Conservation (phyloP, 2,329 filamentous ascomycete species). For the Claviceps africana region DNA sequence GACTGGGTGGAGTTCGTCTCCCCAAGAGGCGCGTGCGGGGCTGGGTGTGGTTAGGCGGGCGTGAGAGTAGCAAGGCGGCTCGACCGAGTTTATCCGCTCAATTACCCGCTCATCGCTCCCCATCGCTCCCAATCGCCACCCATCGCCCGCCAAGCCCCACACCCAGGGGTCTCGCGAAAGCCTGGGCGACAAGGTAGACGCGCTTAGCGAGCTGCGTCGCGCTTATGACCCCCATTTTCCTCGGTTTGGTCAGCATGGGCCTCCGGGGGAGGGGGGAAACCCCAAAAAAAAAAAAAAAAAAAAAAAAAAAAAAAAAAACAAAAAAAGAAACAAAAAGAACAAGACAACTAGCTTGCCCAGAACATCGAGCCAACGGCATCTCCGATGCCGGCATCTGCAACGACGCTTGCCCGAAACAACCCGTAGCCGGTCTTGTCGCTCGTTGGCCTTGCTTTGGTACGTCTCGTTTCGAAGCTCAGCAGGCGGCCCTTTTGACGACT, state of each 20-base stretch:
- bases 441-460: neutral
- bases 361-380: neutral
- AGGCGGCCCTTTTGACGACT: neutral
- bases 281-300: no score
- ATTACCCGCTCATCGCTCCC: neutral
- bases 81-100: neutral
- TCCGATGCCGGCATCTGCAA: neutral
- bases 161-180: neutral
- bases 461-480: neutral
- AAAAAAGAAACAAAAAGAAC: no score
- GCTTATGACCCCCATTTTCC: conserved; percentile 1
- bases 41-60: neutral
- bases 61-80: neutral
- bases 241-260: conserved; percentile 1
- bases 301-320: neutral
- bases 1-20: no score
- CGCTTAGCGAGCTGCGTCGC: conserved; percentile 2
- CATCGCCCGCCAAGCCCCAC: neutral
- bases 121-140: neutral
- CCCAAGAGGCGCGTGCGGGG: neutral
- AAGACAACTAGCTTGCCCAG: no score
- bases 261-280: no score
- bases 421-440: neutral
- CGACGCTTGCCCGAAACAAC: neutral
- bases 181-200: neutral